Base-by-base conservation (phyloP, 768 basidiomycete genomes). In the Saitozyma podzolica region DNA sequence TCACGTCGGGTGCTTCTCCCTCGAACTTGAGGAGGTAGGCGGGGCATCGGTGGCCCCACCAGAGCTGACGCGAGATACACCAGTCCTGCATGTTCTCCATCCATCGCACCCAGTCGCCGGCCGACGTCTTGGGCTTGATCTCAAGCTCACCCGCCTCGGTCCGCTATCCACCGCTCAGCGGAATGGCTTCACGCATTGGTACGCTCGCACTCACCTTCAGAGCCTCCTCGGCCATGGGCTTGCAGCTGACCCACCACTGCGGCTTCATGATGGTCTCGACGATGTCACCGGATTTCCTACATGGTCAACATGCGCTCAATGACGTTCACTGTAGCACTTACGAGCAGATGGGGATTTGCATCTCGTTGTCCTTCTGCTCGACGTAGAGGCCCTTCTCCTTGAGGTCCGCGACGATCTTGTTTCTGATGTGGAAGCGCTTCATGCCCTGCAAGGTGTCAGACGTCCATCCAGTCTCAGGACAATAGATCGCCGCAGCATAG, bases 1-100 rank as follows among this genome's bases (percentile, higher is more conserved):
- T 67, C 57, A 79, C 79, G 60, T 81, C 89, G 57, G 92, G 87
- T 2, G 84, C 83, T 63, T 83, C 79, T 6, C 92, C 93, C 59
- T 93, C 90, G 60, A 97, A 85, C 50, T 85, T 84, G 52, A 96
- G 88, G 63, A 92, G 89, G 82, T 96, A 98, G 0, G 93, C 96
- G 2, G 96, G 96, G 76, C 88, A 89, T 60, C 96, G 87, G 76
- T 98, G 95, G 39, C 96, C 95, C 95, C 95, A 98, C 96, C 96
- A 99, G 16, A 98, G 84, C 76, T 99, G 96, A 58, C 96, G 89
- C 2, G 96, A 98, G 73, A 98, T 89, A 81, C 96, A 99, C 96
- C 96, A 99, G 76, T 98, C 96, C 80, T 97, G 92, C 63, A 96
- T 92, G 67, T 85, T 86, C 67, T 93, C 91, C 43, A 98, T 82